Base-by-base conservation (phyloP, 1,284 basidiomycete species). In the Cutaneotrichosporon spelunceum region DNA sequence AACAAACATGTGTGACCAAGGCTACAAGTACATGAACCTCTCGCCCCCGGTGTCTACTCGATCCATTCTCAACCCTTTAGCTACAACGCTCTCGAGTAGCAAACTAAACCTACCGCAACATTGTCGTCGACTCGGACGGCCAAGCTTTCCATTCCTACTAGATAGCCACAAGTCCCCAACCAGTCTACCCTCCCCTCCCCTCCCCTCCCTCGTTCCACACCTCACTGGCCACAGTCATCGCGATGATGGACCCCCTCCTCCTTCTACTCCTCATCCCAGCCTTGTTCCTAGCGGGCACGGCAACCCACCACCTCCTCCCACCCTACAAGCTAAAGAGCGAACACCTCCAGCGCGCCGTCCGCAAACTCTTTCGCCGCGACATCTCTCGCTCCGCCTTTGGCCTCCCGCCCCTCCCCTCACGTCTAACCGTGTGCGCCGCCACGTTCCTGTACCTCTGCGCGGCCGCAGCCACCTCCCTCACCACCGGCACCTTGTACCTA, bases 371-470 rank as follows among this genome's bases (percentile, higher is more conserved):
- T 26, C 23, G 56, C 6, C 65, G 67, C 4, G 74, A 73, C 57
- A 68, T 77, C 11, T 73, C 75, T 16, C 64, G 75, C 56, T 66
- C 69, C 49, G 73, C 73, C 65, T 77, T 77, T 66, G 71, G 70
- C 48, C 67, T 77, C 3, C 73, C 75, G 21, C 72, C 74, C 14
- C 53, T 70, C 11, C 55, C 13, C 6, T 3, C 14, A 45, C 66
- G 34, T 1, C 23, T 53, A 14, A 16, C 56, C 30, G 30, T 26
- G n/a, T 42, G 53, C 23, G 47, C 61, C 4, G 23, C 61, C 5
- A 27, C 56, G 0, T 21, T 63, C n/a, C n/a, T 65, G 6, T 60
- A 62, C 27, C 50, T 52, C 2, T 57, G 64, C 14, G 50, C 60
- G 1, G 52, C 48, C 19, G 45, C 36, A 6, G 53, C n/a, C 9